Evolutionary conservation across 2,329 filamentous ascomycete genomes (phyloP), one percentile per base, ranked within the genome.

Genomic region (Exophiala sp.): DNA sequence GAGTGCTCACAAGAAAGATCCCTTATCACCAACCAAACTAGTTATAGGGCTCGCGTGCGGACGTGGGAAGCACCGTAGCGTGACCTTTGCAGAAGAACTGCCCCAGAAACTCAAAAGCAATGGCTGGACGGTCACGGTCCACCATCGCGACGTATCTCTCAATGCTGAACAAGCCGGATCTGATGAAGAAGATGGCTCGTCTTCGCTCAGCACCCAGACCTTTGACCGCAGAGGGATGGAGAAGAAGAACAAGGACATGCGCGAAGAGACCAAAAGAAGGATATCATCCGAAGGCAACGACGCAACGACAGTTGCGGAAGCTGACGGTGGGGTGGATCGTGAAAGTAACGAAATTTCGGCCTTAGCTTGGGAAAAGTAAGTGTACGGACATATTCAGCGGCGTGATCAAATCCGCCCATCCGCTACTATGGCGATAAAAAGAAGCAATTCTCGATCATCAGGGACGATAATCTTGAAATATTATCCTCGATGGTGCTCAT

Each of bases 21-120:
- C 46, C 11, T 12, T 10, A 5, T 7, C 35, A 9, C 35, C 35
- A 16, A 38, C 35, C 35, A 38, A 5, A 4, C 49, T 57, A 3
- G 44, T 57, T 32, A 29, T 57, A 24, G 45, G 43, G 8, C 52
- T 57, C 33, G 24, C 46, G 32, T 52, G 49, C 29, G 54, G 52
- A 40, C 48, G 48, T 42, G 54, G 54, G 3, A 57, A 49, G 38
- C 54, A 57, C 29, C 49, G 54, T n/a, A 49, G 54, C 24, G 55
- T 58, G 5, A 43, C 51, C 3, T 60, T 55, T 21, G 58, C 52
- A 11, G 58, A 58, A 33, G 55, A 60, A 38, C 41, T 60, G 9
- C 41, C 45, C n/a, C n/a, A 38, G n/a, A 46, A 44, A 7, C 55
- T 52, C 29, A 29, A 24, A 9, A 43, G 32, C 6, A 43, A 51